phyloP scores from a whole-genome alignment of 192 early-diverging fungal genomes.

The Linnemannia zychae region DNA sequence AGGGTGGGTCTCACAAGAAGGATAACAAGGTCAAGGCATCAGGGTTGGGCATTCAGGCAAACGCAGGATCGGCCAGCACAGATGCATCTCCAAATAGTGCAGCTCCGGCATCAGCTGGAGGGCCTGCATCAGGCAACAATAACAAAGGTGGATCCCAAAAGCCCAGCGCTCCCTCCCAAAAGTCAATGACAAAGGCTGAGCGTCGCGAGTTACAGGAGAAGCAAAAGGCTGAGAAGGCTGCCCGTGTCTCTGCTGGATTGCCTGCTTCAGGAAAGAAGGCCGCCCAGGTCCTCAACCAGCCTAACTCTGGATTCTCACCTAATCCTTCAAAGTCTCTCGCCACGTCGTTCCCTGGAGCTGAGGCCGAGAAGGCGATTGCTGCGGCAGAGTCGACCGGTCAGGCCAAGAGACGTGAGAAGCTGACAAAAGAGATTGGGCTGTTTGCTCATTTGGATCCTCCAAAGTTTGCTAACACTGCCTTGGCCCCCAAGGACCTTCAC shows the following conservation, averaged over 20 bases:
- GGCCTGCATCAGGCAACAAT: conserved; percentile 2
- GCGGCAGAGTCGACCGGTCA: conserved; percentile 48
- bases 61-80: background rate
- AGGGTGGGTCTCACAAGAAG: conserved; percentile 30
- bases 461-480: conserved; percentile 63
- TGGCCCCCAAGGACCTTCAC: conserved; percentile 76
- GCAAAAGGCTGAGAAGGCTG: conserved; percentile 85
- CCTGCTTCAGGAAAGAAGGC: conserved; percentile 59
- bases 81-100: conserved; percentile 24
- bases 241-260: conserved; percentile 51
- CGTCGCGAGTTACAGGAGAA: conserved; percentile 87
- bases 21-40: conserved; percentile 38
- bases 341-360: conserved; percentile 41
- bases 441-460: conserved; percentile 82
- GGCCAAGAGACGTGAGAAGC: conserved; percentile 50
- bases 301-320: conserved; percentile 35
- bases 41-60: conserved; percentile 44
- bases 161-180: conserved; percentile 48
- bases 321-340: conserved; percentile 36
- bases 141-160: conserved; percentile 29
- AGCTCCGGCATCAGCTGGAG: conserved; percentile 10
- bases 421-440: conserved; percentile 70
- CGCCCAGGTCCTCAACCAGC: conserved; percentile 31
- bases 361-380: conserved; percentile 46
- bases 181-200: conserved; percentile 89